Percentiles rank a stretch among this genome's conserved stretches.
Evolutionary conservation across 2,329 filamentous ascomycete genomes (phyloP).

Genomic region (Tolypocladium tropicale): DNA sequence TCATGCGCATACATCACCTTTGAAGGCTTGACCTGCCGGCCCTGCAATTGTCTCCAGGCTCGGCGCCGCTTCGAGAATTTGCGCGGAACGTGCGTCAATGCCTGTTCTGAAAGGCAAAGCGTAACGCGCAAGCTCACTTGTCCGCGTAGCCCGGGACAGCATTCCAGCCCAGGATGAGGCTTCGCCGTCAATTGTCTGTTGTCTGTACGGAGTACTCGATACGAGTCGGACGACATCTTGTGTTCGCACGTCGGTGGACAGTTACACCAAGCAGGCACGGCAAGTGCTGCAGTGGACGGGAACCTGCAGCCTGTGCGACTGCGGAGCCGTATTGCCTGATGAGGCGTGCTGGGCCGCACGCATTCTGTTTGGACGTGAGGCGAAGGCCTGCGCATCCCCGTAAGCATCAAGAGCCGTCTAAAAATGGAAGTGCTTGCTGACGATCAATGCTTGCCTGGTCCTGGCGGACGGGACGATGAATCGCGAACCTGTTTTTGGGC

Average conservation of each 20-base stretch:
- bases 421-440: background rate
- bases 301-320: background rate
- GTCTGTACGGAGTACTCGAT: no score
- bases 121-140: no score
- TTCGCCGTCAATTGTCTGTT: background rate
- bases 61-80: background rate
- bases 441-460: background rate
- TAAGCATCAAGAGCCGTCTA: background rate
- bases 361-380: background rate
- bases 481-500: background rate
- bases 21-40: background rate
- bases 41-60: background rate
- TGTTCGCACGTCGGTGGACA: background rate
- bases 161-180: background rate
- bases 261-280: background rate
- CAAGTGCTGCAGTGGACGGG: background rate
- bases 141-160: background rate
- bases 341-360: background rate
- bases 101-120: no score
- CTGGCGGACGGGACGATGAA: background rate
- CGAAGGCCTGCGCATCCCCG: background rate
- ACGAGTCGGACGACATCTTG: background rate
- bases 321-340: background rate
- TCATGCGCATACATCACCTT: background rate
- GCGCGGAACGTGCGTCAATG: background rate